Base-by-base conservation (phyloP, 805 yeast genomes). In the Sugiyamaella chiloensis region DNA sequence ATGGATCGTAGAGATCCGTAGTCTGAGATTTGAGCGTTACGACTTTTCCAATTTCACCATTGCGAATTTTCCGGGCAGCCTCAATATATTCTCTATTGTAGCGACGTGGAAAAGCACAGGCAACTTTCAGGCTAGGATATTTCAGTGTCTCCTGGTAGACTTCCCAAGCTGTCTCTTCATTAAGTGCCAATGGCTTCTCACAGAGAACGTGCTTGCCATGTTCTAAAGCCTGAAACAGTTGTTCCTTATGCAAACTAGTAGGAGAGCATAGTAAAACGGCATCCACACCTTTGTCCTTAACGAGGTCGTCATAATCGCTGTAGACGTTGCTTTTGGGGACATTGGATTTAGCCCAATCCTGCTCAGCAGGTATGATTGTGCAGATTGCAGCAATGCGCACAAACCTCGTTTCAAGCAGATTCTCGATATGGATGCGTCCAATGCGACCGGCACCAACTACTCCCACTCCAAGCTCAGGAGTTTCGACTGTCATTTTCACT, bases 91-190 rank as follows among this genome's bases (percentile, higher is more conserved):
- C 36, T 2, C 31, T 20, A 4, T 34, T 52, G 23, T 37, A 53
- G n/a, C 57, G 42, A 6, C 57, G 36, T 6, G 55, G 54, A 36
- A 53, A 53, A 6, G 50, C 57, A 24, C 57, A 53, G 21, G 52
- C 53, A 17, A 40, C 52, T 40, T 53, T 49, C 12, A 52, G 41
- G 1, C 36, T 24, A 17, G 56, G 56, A 29, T 52, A 37, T 41
- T 52, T 30, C 20, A 44, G 16, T 29, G 34, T 29, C n/a, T n/a
- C n/a, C 34, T 29, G 34, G 34, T 29, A 29, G 16, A 19, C n/a
- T n/a, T 49, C 51, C 50, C 53, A 48, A 7, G 54, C 54, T 14
- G 7, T 11, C 17, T 39, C 27, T 3, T 45, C 43, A 21, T 39
- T 40, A 4, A 48, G 40, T 7, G 47, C 26, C n/a, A 49, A n/a